Evolutionary conservation across 1,284 basidiomycete genomes (phyloP), one percentile per base, ranked within the genome.

Genomic region (Pyrrhoderma noxium): DNA sequence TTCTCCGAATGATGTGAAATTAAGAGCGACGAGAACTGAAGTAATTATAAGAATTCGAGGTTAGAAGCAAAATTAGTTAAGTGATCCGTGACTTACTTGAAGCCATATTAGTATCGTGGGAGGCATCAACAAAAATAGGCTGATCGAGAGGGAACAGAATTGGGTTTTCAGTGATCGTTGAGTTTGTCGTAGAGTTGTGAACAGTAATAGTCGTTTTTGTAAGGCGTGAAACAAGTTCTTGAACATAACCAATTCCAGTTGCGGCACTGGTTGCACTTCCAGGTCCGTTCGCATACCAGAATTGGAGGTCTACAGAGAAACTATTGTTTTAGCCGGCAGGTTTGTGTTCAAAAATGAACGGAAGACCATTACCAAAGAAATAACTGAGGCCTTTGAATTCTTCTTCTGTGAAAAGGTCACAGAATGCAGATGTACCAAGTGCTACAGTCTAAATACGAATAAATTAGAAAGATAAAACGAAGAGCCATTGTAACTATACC

Each of bases 201-300:
- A 91, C 88, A 22, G 62, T 62, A 3, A 87, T 81, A 0, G 77
- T 73, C 14, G 66, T 64, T 11, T 73, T 71, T 0, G 80, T 85
- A 25, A 93, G 72, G 13, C 90, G 79, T 0, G 89, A 85, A 16
- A 93, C 68, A 34, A 93, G 77, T 64, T 93, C 90, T 62, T 91
- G 91, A 60, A 89, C 70, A 62, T 85, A 93, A 3, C 89, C 89
- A 4, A 90, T 83, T 41, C 85, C 86, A 64, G 88, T 85, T 1
- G 87, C 79, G 1, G 70, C 79, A 21, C 47, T 37, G 3, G 53
- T 51, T 35, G 74, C 49, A 27, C 41, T 53, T 0, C 87, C 88
- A 1, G 87, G 71, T 1, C 65, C 58, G 57, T 80, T 76, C 8
- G 85, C 86, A 56, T 86, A 80, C 23, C 83, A 85, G 31, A 36